These are phyloP conservation scores for Apiotrichum gamsii DNA, from an alignment of 1,284 basidiomycete genomes.

Conservation along the genomic window DNA sequence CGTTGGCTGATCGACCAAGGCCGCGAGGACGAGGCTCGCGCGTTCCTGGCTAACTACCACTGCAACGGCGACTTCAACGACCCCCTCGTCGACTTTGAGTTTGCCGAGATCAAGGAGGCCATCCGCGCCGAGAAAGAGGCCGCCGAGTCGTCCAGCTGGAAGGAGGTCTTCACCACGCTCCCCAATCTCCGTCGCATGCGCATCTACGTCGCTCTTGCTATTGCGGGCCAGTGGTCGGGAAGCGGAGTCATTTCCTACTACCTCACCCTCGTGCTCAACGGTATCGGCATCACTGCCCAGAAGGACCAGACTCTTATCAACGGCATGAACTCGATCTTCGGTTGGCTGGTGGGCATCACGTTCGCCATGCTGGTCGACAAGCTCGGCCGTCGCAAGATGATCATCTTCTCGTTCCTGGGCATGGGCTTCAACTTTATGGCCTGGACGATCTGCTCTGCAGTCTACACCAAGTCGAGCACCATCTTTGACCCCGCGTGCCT, in stretches of 20 bases:
- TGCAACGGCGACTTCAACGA: slow-evolving; percentile 21
- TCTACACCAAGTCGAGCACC: slow-evolving; percentile 14
- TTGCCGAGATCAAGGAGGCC: slow-evolving; percentile 47
- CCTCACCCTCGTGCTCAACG: slow-evolving; percentile 10
- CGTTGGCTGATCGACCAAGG: slow-evolving; percentile 57
- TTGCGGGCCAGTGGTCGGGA: slow-evolving; percentile 25
- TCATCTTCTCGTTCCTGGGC: slow-evolving; percentile 5
- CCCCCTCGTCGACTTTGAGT: slow-evolving; percentile 17
- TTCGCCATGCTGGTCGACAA: slow-evolving; percentile 3
- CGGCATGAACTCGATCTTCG: slow-evolving; percentile 13
- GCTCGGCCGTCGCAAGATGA: slow-evolving; percentile 8
- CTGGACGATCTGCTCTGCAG: slow-evolving; percentile 5
- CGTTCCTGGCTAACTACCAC: slow-evolving; percentile 46
- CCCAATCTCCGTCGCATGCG: slow-evolving; percentile 22
- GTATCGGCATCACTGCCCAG: slow-evolving; percentile 14
- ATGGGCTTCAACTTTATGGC: slow-evolving; percentile 8
- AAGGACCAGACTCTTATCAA: slow-evolving; percentile 17
- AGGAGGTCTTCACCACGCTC: slow-evolving; percentile 34
- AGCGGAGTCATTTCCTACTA: slow-evolving; percentile 12
- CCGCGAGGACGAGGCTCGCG: slow-evolving; percentile 50
- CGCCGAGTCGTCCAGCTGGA: slow-evolving; percentile 42
- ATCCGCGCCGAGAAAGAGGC: slow-evolving; percentile 20
- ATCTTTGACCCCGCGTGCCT: slow-evolving; percentile 14
- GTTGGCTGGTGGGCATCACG: slow-evolving; percentile 5
- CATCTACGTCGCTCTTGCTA: slow-evolving; percentile 30